phyloP scores from a whole-genome alignment of 345 rosid species.

The Populus alba region DNA sequence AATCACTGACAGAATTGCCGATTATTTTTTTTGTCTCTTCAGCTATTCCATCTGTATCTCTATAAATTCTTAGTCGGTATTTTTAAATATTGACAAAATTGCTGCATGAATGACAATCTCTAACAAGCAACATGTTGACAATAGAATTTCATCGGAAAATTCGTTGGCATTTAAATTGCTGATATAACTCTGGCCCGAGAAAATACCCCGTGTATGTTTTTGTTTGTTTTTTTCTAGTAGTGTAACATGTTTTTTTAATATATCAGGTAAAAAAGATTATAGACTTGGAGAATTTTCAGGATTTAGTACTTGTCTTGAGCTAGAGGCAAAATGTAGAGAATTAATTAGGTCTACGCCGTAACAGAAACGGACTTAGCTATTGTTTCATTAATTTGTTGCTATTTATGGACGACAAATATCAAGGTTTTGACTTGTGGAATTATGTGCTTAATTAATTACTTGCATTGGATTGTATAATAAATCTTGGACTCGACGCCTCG shows the following conservation, averaged over 20 bases:
- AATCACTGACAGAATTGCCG: too few relatives aligned
- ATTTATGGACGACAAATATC: conserved; percentile 14
- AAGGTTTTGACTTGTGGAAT: conserved; percentile 33
- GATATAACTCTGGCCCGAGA: too few relatives aligned
- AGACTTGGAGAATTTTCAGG: conserved; percentile 24
- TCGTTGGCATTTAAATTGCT: too few relatives aligned
- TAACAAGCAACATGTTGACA: too few relatives aligned
- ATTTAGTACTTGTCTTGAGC: background rate
- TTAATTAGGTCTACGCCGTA: conserved; percentile 14
- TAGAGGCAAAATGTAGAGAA: background rate
- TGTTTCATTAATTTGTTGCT: background rate
- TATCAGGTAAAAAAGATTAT: background rate
- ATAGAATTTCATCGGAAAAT: too few relatives aligned
- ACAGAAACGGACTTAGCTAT: conserved; percentile 12
- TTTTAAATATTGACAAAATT: too few relatives aligned
- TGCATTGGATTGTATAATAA: background rate
- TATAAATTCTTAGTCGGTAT: too few relatives aligned
- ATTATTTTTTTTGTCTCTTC: too few relatives aligned
- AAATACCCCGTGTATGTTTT: too few relatives aligned
- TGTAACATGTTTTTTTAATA: background rate
- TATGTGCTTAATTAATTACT: conserved; percentile 1
- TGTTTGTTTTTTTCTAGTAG: too few relatives aligned
- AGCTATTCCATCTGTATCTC: too few relatives aligned
- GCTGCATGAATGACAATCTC: too few relatives aligned
- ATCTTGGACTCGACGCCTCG: background rate